phyloP scores from a whole-genome alignment of 192 early-diverging fungal species.

The Piromyces finnis region DNA sequence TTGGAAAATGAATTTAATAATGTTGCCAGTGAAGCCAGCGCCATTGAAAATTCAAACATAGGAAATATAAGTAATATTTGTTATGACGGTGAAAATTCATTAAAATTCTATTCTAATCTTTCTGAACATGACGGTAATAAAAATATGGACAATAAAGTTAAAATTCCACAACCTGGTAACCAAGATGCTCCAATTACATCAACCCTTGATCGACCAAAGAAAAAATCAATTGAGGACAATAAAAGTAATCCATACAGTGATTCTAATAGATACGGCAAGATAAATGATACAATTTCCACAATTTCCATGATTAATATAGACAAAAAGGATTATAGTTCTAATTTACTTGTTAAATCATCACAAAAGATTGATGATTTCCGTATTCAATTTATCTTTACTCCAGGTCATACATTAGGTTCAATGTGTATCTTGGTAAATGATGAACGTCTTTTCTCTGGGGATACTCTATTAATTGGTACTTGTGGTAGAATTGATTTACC shows the following conservation, averaged over 20 bases:
- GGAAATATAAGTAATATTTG: background rate
- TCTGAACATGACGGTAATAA: background rate
- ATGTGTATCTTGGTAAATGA: background rate
- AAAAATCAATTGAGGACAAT: background rate
- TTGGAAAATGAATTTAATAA: background rate
- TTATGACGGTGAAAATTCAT: background rate
- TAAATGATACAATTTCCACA: background rate
- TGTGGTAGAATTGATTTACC: background rate
- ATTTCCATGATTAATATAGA: background rate
- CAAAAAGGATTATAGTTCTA: background rate
- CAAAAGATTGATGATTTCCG: background rate
- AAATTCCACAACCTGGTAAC: background rate
- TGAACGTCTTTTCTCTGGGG: background rate
- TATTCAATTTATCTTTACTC: background rate
- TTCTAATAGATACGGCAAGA: background rate
- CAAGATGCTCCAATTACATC: background rate
- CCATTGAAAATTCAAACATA: background rate
- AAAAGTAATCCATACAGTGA: background rate
- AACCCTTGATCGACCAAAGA: background rate
- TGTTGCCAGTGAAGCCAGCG: background rate
- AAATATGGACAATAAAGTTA: background rate
- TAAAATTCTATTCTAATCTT: background rate
- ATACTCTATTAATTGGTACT: background rate
- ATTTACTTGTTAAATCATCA: background rate
- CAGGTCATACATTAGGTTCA: background rate